Base-by-base conservation (phyloP, 257 asterid genomes). In the Orobanche coerulescens region DNA sequence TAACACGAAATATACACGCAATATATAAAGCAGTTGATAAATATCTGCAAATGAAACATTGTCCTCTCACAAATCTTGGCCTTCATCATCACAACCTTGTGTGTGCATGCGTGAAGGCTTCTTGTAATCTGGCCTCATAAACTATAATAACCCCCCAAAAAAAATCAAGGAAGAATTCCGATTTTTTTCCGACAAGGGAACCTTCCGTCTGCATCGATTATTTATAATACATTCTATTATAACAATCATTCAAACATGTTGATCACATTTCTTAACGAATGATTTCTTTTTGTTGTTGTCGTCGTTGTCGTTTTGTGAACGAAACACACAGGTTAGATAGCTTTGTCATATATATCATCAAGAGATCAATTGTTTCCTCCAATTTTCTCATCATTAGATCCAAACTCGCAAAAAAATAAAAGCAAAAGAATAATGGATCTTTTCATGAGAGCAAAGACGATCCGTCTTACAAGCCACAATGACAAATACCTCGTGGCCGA, bases 401-500 rank as follows among this genome's bases (percentile, higher is more conserved):
- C 34, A n/a, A 15, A 6, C n/a, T 14, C 5, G 3, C 30, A 40
- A 40, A 40, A 40, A 8, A 40, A 2, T 5, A 39, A 19, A 52
- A 20, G 49, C 11, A 42, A 42, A 42, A 42, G 47, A 40, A 24
- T 33, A 19, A 89, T 89, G 96, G 97, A 86, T 49, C 72, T 89
- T 36, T 86, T 89, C 71, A 36, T 58, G 12, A 71, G 57, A 43
- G 95, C 92, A 0, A 68, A 65, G 30, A 55, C 81, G 10, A 64
- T 86, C 34, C 76, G 86, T 5, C 79, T 89, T 1, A 20, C 77
- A 14, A 82, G 84, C 69, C 67, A 77, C 73, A 40, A 54, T 6
- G 95, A 86, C 74, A 81, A 77, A 12, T 82, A 74, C 72, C 81
- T 86, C 4, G 66, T 75, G 16, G 92, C 97, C 16, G 83, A 66